Conservation (phyloP, 164 flowering plant species). For the Litsea cubeba region DNA sequence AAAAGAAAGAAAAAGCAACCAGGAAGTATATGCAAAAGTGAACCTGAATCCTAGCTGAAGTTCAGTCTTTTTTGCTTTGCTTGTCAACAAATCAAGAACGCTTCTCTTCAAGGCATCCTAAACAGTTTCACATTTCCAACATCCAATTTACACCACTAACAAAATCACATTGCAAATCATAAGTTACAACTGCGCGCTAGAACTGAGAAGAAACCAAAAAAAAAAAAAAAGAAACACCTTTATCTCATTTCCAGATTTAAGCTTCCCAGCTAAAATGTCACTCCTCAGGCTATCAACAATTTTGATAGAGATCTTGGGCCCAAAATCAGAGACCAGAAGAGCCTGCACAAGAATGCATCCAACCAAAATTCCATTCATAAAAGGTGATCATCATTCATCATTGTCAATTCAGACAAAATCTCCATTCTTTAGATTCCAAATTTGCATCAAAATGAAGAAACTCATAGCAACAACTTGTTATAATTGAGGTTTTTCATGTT, state of each 20-base stretch:
- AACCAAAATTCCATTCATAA: background rate
- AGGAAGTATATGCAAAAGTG: background rate
- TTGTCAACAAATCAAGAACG: conserved; percentile 70
- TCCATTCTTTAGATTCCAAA: background rate
- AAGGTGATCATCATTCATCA: background rate
- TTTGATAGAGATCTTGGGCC: conserved; percentile 82
- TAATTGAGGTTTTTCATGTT: too few relatives aligned
- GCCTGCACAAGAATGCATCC: conserved; percentile 38
- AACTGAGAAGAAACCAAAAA: background rate
- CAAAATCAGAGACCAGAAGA: conserved; percentile 89
- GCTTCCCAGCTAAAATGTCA: conserved; percentile 83
- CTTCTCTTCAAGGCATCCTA: conserved; percentile 84
- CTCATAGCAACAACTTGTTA: background rate
- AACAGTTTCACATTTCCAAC: background rate
- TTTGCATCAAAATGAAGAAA: background rate
- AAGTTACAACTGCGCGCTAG: background rate
- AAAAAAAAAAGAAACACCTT: conserved; percentile 38
- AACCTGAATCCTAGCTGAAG: conserved; percentile 90
- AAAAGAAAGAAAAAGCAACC: too few relatives aligned
- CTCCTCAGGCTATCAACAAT: conserved; percentile 84
- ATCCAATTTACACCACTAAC: background rate
- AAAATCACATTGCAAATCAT: background rate
- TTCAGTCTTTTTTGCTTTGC: conserved; percentile 66
- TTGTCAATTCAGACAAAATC: background rate
- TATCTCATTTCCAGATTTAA: conserved; percentile 89